phyloP scores from a whole-genome alignment of 2,329 filamentous ascomycete genomes.

The Penicillium sp. region DNA sequence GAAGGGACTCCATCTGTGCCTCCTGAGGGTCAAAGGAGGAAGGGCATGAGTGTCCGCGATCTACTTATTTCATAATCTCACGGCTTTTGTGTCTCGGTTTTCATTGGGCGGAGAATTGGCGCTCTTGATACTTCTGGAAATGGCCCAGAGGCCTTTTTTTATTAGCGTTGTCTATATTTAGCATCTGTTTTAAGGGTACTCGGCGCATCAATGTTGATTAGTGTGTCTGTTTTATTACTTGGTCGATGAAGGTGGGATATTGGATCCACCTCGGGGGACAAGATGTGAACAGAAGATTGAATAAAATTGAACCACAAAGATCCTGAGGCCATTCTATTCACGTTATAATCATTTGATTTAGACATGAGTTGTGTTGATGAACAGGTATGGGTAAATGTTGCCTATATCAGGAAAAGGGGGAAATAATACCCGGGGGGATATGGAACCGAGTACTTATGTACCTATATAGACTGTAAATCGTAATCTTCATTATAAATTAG shows the following conservation, averaged over 20 bases:
- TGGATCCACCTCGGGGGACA: not conserved
- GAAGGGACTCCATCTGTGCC: constrained; percentile 1
- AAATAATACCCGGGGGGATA: not conserved
- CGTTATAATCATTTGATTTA: not conserved
- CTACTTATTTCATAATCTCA: constrained; percentile 48
- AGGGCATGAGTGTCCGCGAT: constrained; percentile 56
- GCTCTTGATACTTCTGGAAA: not conserved
- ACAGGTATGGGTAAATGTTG: not conserved
- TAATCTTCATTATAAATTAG: not conserved
- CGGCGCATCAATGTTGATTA: not conserved
- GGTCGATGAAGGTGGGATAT: not conserved
- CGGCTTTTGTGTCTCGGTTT: not conserved
- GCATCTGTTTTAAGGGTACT: not conserved
- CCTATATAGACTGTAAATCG: not conserved
- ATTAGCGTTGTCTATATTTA: not conserved
- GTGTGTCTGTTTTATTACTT: not conserved
- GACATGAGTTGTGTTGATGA: not conserved
- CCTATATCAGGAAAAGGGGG: not conserved
- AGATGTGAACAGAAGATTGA: not conserved
- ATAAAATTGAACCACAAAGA: not conserved
- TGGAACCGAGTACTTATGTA: not conserved
- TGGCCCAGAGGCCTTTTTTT: not conserved
- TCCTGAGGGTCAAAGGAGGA: constrained; percentile 32
- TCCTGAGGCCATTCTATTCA: not conserved
- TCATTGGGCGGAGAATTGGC: too few relatives aligned